These are phyloP conservation scores for Danielozyma ontarioensis DNA, from an alignment of 805 yeast genomes.

Conservation along the genomic window DNA sequence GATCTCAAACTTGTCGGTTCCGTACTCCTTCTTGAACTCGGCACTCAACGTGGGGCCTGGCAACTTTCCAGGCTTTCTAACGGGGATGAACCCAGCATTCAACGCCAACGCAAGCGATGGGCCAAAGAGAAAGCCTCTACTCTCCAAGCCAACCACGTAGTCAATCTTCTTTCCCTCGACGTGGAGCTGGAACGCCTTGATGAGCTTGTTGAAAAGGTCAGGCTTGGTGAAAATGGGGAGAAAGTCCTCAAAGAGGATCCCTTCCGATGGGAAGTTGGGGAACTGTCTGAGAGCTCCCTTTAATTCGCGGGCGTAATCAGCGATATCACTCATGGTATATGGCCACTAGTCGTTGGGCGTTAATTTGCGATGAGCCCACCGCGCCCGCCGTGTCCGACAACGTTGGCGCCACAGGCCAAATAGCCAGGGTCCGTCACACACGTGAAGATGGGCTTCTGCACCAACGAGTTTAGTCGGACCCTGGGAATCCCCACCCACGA, in stretches of 20 bases:
- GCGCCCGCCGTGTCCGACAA: too few relatives aligned
- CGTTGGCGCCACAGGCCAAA: constrained; percentile 7
- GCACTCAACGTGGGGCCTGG: constrained; percentile 81
- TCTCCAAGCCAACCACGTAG: constrained; percentile 89
- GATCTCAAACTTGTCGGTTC: constrained; percentile 82
- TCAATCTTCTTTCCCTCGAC: constrained; percentile 65
- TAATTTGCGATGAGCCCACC: not conserved
- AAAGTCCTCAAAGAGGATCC: constrained; percentile 92
- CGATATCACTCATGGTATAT: constrained; percentile 17
- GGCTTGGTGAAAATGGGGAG: constrained; percentile 90
- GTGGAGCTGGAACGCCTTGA: constrained; percentile 76
- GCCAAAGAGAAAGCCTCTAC: constrained; percentile 95
- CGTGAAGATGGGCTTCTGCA: constrained; percentile 9
- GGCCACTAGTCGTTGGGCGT: too few relatives aligned
- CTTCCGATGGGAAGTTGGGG: constrained; percentile 92
- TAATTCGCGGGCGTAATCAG: constrained; percentile 32
- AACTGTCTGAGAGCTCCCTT: constrained; percentile 51
- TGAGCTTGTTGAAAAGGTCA: constrained; percentile 68
- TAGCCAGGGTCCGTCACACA: constrained; percentile 14
- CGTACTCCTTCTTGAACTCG: constrained; percentile 85
- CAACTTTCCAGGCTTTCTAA: constrained; percentile 91
- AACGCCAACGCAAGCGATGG: constrained; percentile 90
- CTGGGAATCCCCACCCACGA: constrained; percentile 5
- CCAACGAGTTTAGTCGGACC: constrained; percentile 2
- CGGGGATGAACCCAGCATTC: constrained; percentile 88